phyloP scores from a whole-genome alignment of 129 eudicot genomes.

The Apium graveolens region DNA sequence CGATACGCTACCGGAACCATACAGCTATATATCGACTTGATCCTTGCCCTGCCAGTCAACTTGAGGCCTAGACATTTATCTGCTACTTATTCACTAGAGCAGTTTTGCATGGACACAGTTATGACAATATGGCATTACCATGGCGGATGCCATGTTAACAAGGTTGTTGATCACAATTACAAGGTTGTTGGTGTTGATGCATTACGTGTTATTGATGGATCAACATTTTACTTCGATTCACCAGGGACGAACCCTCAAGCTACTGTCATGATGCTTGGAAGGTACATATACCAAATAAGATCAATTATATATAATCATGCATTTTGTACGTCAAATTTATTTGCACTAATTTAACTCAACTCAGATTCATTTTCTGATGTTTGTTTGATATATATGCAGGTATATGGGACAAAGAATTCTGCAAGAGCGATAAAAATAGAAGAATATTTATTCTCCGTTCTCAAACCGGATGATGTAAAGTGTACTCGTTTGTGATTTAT shows the following conservation, averaged over 20 bases:
- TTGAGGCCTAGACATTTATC: conserved; percentile 35
- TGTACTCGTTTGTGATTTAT: background rate
- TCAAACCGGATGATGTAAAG: background rate
- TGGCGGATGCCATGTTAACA: conserved; percentile 81
- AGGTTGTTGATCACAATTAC: conserved; percentile 60
- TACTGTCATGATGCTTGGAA: conserved; percentile 94
- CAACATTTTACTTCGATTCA: conserved; percentile 50
- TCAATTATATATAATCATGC: background rate
- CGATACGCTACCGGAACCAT: conserved; percentile 39
- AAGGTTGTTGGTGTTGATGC: conserved; percentile 54
- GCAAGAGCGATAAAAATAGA: conserved; percentile 32
- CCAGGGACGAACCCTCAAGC: conserved; percentile 99
- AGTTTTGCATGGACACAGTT: conserved; percentile 69
- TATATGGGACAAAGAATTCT: conserved; percentile 63
- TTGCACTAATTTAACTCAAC: background rate
- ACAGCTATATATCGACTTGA: conserved; percentile 20
- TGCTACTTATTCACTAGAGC: conserved; percentile 33
- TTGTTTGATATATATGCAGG: conserved; percentile 38
- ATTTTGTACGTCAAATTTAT: background rate
- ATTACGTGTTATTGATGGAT: conserved; percentile 71
- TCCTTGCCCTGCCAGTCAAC: conserved; percentile 46
- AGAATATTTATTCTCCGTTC: background rate
- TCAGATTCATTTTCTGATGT: too few species aligned
- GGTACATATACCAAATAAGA: conserved; percentile 27
- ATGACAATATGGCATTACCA: conserved; percentile 96